phyloP scores from a whole-genome alignment of 1,284 basidiomycete genomes.

The Ganoderma multipileum region DNA sequence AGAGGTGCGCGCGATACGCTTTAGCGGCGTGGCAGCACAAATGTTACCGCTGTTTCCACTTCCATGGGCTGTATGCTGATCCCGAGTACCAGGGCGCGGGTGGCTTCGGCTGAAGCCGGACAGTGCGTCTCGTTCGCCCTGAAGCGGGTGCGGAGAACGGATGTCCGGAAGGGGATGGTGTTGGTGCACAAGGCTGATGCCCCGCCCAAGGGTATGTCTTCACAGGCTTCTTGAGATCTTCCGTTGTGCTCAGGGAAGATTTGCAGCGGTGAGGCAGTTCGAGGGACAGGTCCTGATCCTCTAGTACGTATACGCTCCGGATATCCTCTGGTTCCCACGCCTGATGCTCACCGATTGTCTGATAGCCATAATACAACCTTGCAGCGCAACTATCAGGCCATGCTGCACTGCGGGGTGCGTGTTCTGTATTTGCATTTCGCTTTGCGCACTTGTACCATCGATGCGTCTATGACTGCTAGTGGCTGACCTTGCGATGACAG shows the following conservation, averaged over 20 bases:
- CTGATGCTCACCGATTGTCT: conserved; percentile 16
- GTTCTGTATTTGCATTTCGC: not conserved
- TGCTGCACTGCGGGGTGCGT: conserved; percentile 85
- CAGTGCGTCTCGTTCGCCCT: conserved; percentile 95
- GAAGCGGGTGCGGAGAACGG: conserved; percentile 85
- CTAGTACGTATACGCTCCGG: conserved; percentile 56
- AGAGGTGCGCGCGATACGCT: conserved; percentile 60
- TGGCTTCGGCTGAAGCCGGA: conserved; percentile 89
- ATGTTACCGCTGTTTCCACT: not conserved
- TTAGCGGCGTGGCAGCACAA: not conserved
- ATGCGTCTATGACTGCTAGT: not conserved
- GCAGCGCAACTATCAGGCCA: conserved; percentile 90
- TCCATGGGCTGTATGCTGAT: conserved; percentile 6
- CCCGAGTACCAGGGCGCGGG: conserved; percentile 66
- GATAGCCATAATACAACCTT: conserved; percentile 90
- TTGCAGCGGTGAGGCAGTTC: conserved; percentile 76
- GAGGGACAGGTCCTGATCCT: conserved; percentile 87
- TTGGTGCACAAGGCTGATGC: conserved; percentile 82
- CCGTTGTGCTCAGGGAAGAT: conserved; percentile 6
- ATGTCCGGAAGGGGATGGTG: conserved; percentile 95
- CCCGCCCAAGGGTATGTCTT: conserved; percentile 70
- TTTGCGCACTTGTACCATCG: not conserved
- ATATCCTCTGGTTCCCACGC: not conserved
- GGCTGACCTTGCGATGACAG: conserved; percentile 42
- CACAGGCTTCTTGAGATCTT: conserved; percentile 20